Conservation (phyloP, 495 filamentous ascomycete genomes). For the Tuber melanosporum region DNA sequence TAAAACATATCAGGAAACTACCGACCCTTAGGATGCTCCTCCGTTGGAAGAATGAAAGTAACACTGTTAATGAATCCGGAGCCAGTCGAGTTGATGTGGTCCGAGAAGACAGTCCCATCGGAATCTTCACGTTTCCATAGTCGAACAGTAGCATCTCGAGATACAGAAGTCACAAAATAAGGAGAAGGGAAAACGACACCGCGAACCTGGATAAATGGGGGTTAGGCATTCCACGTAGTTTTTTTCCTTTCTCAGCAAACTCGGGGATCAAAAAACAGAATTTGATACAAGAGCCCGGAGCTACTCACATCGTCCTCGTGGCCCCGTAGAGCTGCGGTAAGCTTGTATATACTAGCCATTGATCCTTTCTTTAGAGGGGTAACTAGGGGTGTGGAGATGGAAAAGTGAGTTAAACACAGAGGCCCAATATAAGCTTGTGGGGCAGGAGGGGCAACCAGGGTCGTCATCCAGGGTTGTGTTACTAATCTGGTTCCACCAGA, state of each 20-base stretch:
- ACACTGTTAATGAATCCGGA: slow-evolving; percentile 78
- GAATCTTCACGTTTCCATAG: slow-evolving; percentile 66
- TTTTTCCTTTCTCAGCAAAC: neutral
- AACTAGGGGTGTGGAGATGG: neutral
- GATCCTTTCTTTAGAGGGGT: neutral
- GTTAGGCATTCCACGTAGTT: slow-evolving; percentile 25
- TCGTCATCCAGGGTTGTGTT: slow-evolving; percentile 10
- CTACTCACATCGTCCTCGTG: slow-evolving; percentile 75
- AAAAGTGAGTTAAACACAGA: neutral
- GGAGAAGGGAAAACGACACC: slow-evolving; percentile 71
- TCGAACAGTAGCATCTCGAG: slow-evolving; percentile 83
- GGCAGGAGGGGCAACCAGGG: slow-evolving; percentile 25
- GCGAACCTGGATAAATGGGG: slow-evolving; percentile 60
- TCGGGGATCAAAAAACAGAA: slow-evolving; percentile 19
- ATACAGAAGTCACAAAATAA: slow-evolving; percentile 71
- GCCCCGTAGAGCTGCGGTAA: slow-evolving; percentile 71
- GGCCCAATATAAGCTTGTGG: neutral
- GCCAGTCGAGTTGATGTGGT: slow-evolving; percentile 66
- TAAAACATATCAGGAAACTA: slow-evolving; percentile 4
- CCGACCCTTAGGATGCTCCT: slow-evolving; percentile 56
- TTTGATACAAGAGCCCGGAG: slow-evolving; percentile 2
- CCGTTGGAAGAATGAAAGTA: slow-evolving; percentile 65
- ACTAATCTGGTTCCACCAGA: neutral
- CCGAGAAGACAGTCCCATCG: slow-evolving; percentile 64
- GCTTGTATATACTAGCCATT: slow-evolving; percentile 62